Evolutionary conservation across 2,329 filamentous ascomycete genomes (phyloP).

Genomic region (Cladophialophora chaetospira): DNA sequence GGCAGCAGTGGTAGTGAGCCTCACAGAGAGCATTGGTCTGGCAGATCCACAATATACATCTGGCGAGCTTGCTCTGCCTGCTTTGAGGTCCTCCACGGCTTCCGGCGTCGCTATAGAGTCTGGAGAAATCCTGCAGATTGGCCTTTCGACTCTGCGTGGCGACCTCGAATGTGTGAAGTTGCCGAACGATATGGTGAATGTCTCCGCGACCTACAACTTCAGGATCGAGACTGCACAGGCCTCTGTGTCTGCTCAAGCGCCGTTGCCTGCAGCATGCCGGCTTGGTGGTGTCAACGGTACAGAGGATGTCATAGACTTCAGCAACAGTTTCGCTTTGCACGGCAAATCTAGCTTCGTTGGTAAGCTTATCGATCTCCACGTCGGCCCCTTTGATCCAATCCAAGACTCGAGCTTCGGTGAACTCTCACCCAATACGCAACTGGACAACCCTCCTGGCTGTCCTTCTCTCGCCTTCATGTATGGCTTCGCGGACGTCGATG

Average conservation of each 20-base stretch:
- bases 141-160: no score
- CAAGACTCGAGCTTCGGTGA: conserved; percentile 12
- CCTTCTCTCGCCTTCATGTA: conserved; percentile 30
- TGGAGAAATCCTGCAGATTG: no score
- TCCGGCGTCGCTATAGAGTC: no score
- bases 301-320: conserved; percentile 21
- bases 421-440: not conserved
- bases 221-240: not conserved
- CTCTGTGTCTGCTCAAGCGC: not conserved
- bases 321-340: not conserved
- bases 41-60: conserved; percentile 24
- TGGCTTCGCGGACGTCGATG: conserved; percentile 19
- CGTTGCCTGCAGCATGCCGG: conserved; percentile 18
- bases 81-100: no score
- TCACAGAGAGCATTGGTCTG: conserved; percentile 25
- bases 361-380: conserved; percentile 28
- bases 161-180: no score
- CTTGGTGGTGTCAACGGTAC: conserved; percentile 25
- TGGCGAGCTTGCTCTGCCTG: conserved; percentile 28
- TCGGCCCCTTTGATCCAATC: conserved; percentile 12
- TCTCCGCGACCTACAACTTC: not conserved
- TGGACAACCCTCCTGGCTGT: conserved; percentile 29
- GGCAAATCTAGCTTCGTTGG: conserved; percentile 15
- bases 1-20: conserved; percentile 22
- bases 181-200: no score